Base-by-base conservation (phyloP, 352 stramenopile genomes). In the Pythium myriotylum region DNA sequence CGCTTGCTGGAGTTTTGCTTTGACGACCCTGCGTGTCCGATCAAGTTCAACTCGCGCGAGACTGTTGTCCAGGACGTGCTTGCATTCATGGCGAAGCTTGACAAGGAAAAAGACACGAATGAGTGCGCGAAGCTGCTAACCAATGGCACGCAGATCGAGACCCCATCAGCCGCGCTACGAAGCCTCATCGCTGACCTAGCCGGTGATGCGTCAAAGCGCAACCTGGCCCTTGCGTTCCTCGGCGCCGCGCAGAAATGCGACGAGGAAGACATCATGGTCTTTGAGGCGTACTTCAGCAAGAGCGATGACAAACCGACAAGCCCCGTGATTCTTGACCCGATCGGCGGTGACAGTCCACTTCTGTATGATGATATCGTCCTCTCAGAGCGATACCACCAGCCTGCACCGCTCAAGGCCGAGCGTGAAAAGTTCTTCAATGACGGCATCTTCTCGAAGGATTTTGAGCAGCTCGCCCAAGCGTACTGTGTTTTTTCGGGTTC, bases 401-500 rank as follows among this genome's bases (percentile, higher is more conserved):
- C 64, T 1, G 23, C 32, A 13, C 56, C 58, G 6, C 46, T 40
- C 37, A 33, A 32, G 33, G 24, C 19, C 13, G 42, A 66, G 29
- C 29, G 37, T 6, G 26, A 55, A 3, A 2, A 41, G 20, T 43
- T 53, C 14, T 73, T 59, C 48, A 9, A 29, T 12, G 55, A 43
- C 22, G 50, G 55, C 26, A 45, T 59, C 4, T 65, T 70, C 32
- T 52, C 49, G 17, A 48, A 19, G 8, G 20, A n/a, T 7, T 5
- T 27, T 12, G 24, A 8, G 37, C 16, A 16, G 32, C 16, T 26
- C 13, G 16, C 37, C 14, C 26, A 37, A 3, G 13, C n/a, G 24
- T 70, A 63, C 56, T 74, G 67, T 50, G 9, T 71, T 4, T 59
- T 54, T 35, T 60, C 49, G 6, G 47, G 57, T 24, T 33, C 22